These are phyloP conservation scores for Spathaspora sp. DNA, from an alignment of 805 yeast genomes.

Conservation along the genomic window DNA sequence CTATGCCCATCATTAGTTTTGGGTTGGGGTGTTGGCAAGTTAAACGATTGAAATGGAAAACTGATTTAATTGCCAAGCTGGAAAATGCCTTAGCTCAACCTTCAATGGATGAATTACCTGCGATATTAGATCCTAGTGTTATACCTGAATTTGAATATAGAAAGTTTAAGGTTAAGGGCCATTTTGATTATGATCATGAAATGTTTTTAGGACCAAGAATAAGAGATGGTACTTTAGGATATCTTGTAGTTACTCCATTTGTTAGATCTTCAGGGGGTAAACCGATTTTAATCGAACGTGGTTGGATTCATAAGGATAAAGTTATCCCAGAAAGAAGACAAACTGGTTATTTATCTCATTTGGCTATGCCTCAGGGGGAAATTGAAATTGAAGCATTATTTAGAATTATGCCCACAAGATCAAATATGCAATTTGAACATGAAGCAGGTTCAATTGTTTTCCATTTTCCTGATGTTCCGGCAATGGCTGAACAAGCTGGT, in stretches of 20 bases:
- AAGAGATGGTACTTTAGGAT: conserved; percentile 66
- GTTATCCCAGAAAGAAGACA: conserved; percentile 51
- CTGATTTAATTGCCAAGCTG: conserved; percentile 71
- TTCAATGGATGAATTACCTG: conserved; percentile 67
- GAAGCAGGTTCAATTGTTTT: conserved; percentile 65
- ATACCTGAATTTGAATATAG: conserved; percentile 78
- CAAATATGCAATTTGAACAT: conserved; percentile 67
- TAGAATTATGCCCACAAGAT: conserved; percentile 58
- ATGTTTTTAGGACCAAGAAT: conserved; percentile 89
- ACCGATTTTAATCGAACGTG: conserved; percentile 80
- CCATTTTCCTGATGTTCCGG: conserved; percentile 76
- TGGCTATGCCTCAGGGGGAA: conserved; percentile 70
- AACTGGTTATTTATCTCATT: conserved; percentile 51
- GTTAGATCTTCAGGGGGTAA: conserved; percentile 70
- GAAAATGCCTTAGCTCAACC: conserved; percentile 77
- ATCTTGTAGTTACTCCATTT: conserved; percentile 77
- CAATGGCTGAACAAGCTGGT: conserved; percentile 68
- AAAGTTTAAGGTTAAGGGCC: conserved; percentile 71
- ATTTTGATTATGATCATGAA: conserved; percentile 80
- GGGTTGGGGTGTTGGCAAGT: conserved; percentile 94
- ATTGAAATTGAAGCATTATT: conserved; percentile 73
- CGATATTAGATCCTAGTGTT: conserved; percentile 57
- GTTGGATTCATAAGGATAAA: conserved; percentile 80
- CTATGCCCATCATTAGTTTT: conserved; percentile 87
- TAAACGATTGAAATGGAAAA: conserved; percentile 82